Conservation (phyloP, 1,284 basidiomycete genomes). For the Cryptococcus amylolentus region DNA sequence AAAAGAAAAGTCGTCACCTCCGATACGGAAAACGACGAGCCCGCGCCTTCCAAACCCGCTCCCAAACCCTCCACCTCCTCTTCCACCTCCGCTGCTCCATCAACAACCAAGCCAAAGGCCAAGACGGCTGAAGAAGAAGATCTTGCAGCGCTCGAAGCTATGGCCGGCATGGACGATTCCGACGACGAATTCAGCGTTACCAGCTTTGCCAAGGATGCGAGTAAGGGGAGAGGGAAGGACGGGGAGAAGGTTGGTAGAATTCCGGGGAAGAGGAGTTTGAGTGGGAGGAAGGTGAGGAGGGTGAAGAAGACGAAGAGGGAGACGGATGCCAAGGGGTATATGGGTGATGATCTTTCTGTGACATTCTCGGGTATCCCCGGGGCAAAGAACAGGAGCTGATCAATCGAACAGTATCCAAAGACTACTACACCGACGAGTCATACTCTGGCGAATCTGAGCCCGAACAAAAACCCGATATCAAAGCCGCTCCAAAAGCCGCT, state of each 20-base stretch:
- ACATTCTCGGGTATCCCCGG: not conserved
- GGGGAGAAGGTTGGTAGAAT: not conserved
- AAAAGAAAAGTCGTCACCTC: slow-evolving; percentile 34
- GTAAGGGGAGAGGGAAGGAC: slow-evolving; percentile 8
- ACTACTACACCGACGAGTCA: slow-evolving; percentile 34
- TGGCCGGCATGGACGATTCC: slow-evolving; percentile 42
- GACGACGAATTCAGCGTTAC: slow-evolving; percentile 4
- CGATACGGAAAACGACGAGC: slow-evolving; percentile 35
- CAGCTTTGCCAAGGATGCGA: slow-evolving; percentile 7
- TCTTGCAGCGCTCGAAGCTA: slow-evolving; percentile 44
- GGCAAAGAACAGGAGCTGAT: not conserved
- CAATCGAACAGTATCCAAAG: slow-evolving; percentile 28
- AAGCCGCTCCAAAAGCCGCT: slow-evolving; percentile 11
- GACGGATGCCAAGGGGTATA: slow-evolving; percentile 42
- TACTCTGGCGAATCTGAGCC: slow-evolving; percentile 34
- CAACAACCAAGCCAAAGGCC: slow-evolving; percentile 26
- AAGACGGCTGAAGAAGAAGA: slow-evolving; percentile 38
- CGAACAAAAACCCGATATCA: not conserved
- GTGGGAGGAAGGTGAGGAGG: slow-evolving; percentile 29
- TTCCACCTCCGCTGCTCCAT: not conserved
- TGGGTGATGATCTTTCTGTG: slow-evolving; percentile 23
- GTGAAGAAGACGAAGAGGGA: slow-evolving; percentile 40
- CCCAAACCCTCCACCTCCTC: not conserved
- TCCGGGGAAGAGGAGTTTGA: slow-evolving; percentile 9
- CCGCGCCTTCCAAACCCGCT: not conserved